A percentile compares a stretch with the other conserved stretches of the same genome.
Evolutionary conservation across 306 rosid species (phyloP).

Genomic region (Prunus dulcis): DNA sequence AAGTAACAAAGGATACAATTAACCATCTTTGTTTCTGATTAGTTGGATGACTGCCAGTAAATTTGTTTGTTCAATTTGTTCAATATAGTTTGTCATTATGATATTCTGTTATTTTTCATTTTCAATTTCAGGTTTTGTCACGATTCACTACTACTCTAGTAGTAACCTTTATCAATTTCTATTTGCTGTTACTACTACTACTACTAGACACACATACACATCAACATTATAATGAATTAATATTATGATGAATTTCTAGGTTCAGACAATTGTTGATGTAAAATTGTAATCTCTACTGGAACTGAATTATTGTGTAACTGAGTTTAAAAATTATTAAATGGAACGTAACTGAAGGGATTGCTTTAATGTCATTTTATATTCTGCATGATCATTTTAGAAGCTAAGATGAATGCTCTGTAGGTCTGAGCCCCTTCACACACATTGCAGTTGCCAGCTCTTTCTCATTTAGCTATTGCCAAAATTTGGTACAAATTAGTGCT

Average conservation of each 20-base stretch:
- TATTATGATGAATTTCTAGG: neutral
- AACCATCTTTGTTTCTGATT: slow-evolving; percentile 15
- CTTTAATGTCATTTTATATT: slow-evolving; percentile 6
- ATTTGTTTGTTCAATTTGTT: neutral
- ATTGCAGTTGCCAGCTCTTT: neutral
- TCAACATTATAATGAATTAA: neutral
- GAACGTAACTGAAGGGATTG: neutral
- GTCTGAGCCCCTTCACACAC: slow-evolving; percentile 1
- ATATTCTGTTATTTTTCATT: neutral
- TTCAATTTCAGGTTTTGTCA: neutral
- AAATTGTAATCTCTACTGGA: neutral
- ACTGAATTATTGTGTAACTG: neutral
- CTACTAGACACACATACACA: neutral
- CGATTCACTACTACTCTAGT: neutral
- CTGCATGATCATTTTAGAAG: slow-evolving; percentile 12
- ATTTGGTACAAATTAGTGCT: slow-evolving; percentile 8
- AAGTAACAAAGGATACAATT: neutral
- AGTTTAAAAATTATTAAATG: neutral
- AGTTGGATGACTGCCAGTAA: slow-evolving; percentile 1
- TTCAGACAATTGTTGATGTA: neutral
- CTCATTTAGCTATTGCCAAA: neutral
- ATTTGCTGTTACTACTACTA: neutral
- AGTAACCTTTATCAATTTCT: neutral
- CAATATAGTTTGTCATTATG: neutral
- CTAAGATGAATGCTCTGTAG: neutral